A percentile compares a stretch with the other conserved stretches of the same genome.
phyloP scores from a whole-genome alignment of 371 early-diverging fungal species.

The Smittium culicis region DNA sequence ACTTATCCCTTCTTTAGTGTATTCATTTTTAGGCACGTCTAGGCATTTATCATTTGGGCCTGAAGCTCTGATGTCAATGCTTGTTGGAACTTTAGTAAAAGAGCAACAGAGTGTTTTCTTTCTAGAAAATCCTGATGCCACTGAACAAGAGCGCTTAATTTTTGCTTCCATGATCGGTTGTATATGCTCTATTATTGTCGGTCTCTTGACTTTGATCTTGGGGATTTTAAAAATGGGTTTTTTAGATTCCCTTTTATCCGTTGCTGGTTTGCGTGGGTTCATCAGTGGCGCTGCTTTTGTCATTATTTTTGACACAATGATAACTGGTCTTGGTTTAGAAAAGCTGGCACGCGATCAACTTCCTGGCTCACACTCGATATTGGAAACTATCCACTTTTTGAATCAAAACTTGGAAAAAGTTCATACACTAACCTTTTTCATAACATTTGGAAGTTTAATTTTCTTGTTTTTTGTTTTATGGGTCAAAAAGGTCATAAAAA shows the following conservation, averaged over 20 bases:
- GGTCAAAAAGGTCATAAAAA: background rate
- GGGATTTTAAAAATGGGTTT: conserved; percentile 90
- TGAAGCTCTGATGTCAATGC: conserved; percentile 76
- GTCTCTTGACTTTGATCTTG: conserved; percentile 72
- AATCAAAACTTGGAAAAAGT: conserved; percentile 35
- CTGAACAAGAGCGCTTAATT: conserved; percentile 31
- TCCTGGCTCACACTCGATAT: conserved; percentile 51
- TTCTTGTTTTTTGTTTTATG: conserved; percentile 42
- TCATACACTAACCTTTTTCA: conserved; percentile 48
- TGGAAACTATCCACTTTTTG: conserved; percentile 52
- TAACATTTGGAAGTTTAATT: conserved; percentile 49
- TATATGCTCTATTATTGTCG: conserved; percentile 69
- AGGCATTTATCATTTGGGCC: conserved; percentile 88
- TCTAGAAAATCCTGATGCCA: conserved; percentile 38
- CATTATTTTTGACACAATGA: conserved; percentile 70
- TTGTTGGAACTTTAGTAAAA: conserved; percentile 48
- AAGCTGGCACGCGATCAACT: conserved; percentile 29
- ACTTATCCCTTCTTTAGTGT: conserved; percentile 68
- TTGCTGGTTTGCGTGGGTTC: conserved; percentile 80
- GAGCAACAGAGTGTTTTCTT: conserved; percentile 33
- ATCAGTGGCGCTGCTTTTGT: conserved; percentile 82
- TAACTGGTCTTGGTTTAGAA: conserved; percentile 56
- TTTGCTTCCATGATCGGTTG: conserved; percentile 49
- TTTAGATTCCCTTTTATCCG: conserved; percentile 82
- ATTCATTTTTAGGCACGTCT: conserved; percentile 80